Evolutionary conservation across 495 filamentous ascomycete species (phyloP).

Genomic region (Penicillium alfredii): DNA sequence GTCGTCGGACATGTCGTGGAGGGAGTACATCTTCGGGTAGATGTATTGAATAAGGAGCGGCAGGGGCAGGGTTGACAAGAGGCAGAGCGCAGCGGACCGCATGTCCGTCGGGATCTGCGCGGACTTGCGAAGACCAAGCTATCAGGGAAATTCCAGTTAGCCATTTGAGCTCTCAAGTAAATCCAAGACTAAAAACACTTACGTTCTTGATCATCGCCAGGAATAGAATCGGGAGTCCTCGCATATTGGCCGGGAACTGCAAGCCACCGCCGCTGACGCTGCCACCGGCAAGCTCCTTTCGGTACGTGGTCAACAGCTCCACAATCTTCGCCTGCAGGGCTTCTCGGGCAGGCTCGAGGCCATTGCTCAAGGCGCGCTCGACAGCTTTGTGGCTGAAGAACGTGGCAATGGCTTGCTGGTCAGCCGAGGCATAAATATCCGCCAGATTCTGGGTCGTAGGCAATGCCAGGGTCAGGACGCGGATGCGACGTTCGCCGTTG

Average conservation of each 20-base stretch:
- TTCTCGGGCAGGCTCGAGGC: constrained; percentile 86
- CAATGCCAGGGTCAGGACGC: constrained; percentile 87
- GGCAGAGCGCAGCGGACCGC: constrained; percentile 85
- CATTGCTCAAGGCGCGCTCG: constrained; percentile 76
- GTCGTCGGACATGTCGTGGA: constrained; percentile 97
- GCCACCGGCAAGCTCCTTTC: constrained; percentile 92
- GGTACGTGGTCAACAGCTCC: constrained; percentile 92
- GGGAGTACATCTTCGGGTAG: constrained; percentile 86
- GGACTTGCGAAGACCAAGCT: constrained; percentile 90
- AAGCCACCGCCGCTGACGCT: constrained; percentile 88
- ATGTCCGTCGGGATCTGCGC: constrained; percentile 96
- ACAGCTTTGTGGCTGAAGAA: constrained; percentile 98
- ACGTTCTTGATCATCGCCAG: constrained; percentile 91
- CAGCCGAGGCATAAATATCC: constrained; percentile 89
- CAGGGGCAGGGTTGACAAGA: constrained; percentile 85
- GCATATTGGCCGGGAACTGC: constrained; percentile 88
- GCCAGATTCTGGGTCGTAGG: constrained; percentile 87
- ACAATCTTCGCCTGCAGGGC: constrained; percentile 81
- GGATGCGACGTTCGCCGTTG: constrained; percentile 91
- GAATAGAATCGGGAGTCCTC: constrained; percentile 84
- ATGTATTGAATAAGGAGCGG: constrained; percentile 95
- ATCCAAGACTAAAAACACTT: constrained; percentile 22
- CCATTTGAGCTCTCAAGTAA: no score
- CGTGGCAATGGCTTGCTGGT: constrained; percentile 85
- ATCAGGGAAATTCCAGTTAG: constrained; percentile 26